Base-by-base conservation (phyloP, 2,329 filamentous ascomycete genomes). In the Colletotrichum tofieldiae region DNA sequence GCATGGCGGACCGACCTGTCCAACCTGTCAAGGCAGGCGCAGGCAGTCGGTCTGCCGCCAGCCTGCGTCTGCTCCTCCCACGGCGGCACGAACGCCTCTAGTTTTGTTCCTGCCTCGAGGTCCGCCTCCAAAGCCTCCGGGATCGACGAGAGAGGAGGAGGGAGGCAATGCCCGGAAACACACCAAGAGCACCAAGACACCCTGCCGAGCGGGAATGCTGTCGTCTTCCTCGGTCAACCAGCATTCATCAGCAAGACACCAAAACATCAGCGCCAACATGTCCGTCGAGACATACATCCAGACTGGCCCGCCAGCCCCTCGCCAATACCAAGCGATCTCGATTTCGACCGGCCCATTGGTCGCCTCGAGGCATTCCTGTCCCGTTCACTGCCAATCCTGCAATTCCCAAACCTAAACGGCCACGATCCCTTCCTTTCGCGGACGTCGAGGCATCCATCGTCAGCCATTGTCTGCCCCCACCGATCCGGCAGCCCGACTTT, bases 401-500 rank as follows among this genome's bases (percentile, higher is more conserved):
- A 43, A 47, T 52, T 43, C 39, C 45, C 55, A 20, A 60, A 52
- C 29, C 32, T 26, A 52, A 59, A 47, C 43, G n/a, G 14, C 62
- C 67, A 45, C 61, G 54, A 70, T 66, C 67, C 43, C 45, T 54
- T 70, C 67, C 62, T 41, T 23, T 61, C 52, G n/a, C 47, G 39
- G 66, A 45, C 23, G 37, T 69, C n/a, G 43, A 55, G 16, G 54
- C 62, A 23, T 43, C 41, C 29, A 61, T 32, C 16, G 58, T 60
- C 58, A 20, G 26, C 59, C 37, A 29, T 18, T 41, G 26, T 39
- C 41, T 47, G 3, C 12, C 29, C 39, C 62, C 67, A 70, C 62
- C n/a, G 35, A 20, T 45, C 61, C 67, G 62, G 32, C 55, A 66
- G 54, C 47, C 67, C 62, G 62, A 70, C 47, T 47, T 70, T 70